Evolutionary conservation across 1,284 basidiomycete genomes (phyloP).

Genomic region (Athelia psychrophila): DNA sequence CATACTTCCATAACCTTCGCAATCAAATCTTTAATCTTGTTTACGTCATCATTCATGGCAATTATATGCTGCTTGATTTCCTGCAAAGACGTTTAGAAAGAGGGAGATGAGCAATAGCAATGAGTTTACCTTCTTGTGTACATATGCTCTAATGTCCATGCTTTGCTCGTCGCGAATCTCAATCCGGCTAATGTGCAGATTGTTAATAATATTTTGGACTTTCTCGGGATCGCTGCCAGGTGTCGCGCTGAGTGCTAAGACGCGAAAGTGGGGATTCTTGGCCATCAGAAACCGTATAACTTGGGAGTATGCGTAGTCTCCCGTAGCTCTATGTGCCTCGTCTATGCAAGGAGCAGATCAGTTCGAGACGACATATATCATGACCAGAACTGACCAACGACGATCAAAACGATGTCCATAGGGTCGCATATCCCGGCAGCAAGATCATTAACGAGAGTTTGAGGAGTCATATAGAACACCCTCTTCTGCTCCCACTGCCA

Average conservation of each 20-base stretch:
- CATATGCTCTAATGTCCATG: constrained; percentile 83
- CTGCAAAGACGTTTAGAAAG: constrained; percentile 29
- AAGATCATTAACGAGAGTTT: constrained; percentile 92
- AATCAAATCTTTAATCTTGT: constrained; percentile 54
- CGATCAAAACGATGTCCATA: constrained; percentile 76
- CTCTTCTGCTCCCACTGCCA: constrained; percentile 80
- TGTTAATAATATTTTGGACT: constrained; percentile 91
- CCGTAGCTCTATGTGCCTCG: constrained; percentile 94
- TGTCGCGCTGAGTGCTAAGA: constrained; percentile 94
- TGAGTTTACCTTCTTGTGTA: constrained; percentile 77
- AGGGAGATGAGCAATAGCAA: background rate
- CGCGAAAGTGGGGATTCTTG: constrained; percentile 90
- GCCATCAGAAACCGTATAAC: constrained; percentile 90
- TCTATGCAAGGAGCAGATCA: constrained; percentile 46
- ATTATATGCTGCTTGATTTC: constrained; percentile 72
- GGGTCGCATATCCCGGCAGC: constrained; percentile 73
- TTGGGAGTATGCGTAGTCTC: constrained; percentile 91
- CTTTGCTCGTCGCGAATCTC: constrained; percentile 94
- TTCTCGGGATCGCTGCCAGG: constrained; percentile 86
- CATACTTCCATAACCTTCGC: constrained; percentile 72
- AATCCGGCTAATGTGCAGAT: constrained; percentile 94
- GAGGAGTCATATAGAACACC: constrained; percentile 98
- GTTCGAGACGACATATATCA: too few species aligned
- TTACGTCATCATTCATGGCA: constrained; percentile 59
- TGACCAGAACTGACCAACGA: constrained; percentile 72